phyloP scores from a whole-genome alignment of 768 basidiomycete genomes.

The Pleurotus tuber-regium region DNA sequence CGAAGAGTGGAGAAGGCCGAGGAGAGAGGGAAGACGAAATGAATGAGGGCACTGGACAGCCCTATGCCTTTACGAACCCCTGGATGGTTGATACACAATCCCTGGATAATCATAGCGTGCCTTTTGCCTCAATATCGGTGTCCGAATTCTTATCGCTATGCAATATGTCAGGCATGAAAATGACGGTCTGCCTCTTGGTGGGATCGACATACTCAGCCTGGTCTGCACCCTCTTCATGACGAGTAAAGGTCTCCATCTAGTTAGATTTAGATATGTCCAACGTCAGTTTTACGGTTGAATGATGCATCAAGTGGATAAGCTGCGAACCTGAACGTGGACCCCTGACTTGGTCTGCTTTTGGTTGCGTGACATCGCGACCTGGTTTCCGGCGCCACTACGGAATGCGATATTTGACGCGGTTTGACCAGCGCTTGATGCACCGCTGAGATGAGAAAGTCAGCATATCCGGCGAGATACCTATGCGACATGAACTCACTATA shows the following conservation, averaged over 20 bases:
- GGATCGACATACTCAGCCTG: neutral
- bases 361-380: neutral
- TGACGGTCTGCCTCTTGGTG: neutral
- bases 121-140: constrained; percentile 8
- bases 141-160: constrained; percentile 7
- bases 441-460: neutral
- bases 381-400: neutral
- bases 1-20: too few relatives aligned
- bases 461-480: neutral
- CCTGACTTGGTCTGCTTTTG: constrained; percentile 4
- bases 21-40: too few relatives aligned
- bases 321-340: constrained; percentile 7
- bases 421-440: constrained; percentile 1
- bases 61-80: too few relatives aligned
- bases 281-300: constrained; percentile 1
- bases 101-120: neutral
- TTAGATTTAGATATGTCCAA: neutral
- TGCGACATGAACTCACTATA: neutral
- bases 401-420: constrained; percentile 2
- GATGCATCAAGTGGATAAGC: constrained; percentile 2
- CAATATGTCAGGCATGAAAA: constrained; percentile 5
- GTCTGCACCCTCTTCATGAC: constrained; percentile 10
- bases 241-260: constrained; percentile 12
- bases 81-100: neutral
- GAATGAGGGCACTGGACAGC: too few relatives aligned